These are phyloP conservation scores for Potentilla sterilis DNA, from an alignment of 306 rosid genomes.

Conservation along the genomic window DNA sequence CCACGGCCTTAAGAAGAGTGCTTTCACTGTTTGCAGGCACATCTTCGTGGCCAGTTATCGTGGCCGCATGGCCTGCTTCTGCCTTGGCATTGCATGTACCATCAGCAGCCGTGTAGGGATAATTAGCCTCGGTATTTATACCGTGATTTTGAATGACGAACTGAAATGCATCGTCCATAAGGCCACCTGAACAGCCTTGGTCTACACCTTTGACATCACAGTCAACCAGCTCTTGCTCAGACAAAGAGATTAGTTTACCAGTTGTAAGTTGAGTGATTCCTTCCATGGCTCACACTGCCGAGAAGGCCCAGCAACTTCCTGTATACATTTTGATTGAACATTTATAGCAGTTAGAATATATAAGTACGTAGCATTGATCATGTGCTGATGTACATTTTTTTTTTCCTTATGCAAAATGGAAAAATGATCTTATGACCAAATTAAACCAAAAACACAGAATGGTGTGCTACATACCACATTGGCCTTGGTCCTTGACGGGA, in stretches of 20 bases:
- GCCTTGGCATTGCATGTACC: neutral
- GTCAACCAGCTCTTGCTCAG: neutral
- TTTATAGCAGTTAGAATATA: too few relatives aligned
- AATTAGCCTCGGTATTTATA: slow-evolving; percentile 31
- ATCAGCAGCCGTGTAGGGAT: slow-evolving; percentile 26
- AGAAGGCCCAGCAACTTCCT: slow-evolving; percentile 41
- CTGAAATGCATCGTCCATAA: neutral
- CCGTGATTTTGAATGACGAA: slow-evolving; percentile 28
- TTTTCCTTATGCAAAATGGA: too few relatives aligned
- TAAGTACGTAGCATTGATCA: too few relatives aligned
- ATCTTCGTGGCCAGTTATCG: slow-evolving; percentile 1
- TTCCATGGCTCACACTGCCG: slow-evolving; percentile 24
- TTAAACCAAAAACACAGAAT: too few relatives aligned
- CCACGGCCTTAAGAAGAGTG: neutral
- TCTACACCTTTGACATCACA: neutral
- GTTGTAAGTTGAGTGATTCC: neutral
- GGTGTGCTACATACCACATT: slow-evolving; percentile 32
- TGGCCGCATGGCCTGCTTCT: neutral
- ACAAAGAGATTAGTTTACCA: neutral
- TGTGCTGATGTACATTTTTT: too few relatives aligned
- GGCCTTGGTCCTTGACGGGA: slow-evolving; percentile 5
- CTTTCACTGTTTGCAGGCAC: neutral
- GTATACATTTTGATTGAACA: neutral
- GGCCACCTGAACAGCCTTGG: neutral
- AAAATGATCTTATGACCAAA: too few relatives aligned